Percentiles rank a stretch among this genome's conserved stretches.
phyloP scores from a whole-genome alignment of 495 filamentous ascomycete genomes.

The Neurospora cerealis region DNA sequence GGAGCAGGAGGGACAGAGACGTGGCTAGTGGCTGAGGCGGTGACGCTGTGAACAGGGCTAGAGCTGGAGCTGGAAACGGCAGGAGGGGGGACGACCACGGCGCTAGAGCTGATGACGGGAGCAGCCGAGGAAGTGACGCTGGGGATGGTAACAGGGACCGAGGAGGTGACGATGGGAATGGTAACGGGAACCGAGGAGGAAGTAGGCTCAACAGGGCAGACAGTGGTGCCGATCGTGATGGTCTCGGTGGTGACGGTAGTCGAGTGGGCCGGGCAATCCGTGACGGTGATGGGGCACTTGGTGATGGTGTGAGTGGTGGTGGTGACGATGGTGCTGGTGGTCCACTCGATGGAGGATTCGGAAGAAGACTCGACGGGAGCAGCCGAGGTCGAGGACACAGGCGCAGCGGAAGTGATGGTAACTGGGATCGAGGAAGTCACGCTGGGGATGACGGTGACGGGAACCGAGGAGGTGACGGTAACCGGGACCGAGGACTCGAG shows the following conservation, averaged over 20 bases:
- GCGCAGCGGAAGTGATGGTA: neutral
- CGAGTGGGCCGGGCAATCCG: constrained; percentile 45
- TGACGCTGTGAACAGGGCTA: neutral
- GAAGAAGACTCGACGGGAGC: neutral
- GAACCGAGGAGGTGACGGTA: neutral
- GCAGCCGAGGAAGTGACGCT: neutral
- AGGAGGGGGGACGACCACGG: neutral
- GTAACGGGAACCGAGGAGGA: neutral
- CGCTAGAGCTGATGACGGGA: neutral
- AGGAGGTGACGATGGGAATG: neutral
- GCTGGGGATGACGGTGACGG: neutral
- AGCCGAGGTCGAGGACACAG: neutral
- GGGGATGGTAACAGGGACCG: neutral
- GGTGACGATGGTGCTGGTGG: constrained; percentile 47
- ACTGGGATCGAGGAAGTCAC: neutral
- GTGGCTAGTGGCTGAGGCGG: neutral
- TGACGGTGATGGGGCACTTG: constrained; percentile 43
- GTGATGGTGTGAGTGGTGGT: constrained; percentile 50
- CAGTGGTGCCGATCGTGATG: constrained; percentile 47
- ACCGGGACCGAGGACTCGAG: neutral
- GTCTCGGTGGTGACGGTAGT: constrained; percentile 42
- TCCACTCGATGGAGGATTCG: constrained; percentile 20
- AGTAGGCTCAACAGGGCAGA: constrained; percentile 39
- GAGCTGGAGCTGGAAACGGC: neutral
- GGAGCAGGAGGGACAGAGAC: neutral